Conservation (phyloP, 371 early-diverging fungal genomes). For the Parasitella parasitica region DNA sequence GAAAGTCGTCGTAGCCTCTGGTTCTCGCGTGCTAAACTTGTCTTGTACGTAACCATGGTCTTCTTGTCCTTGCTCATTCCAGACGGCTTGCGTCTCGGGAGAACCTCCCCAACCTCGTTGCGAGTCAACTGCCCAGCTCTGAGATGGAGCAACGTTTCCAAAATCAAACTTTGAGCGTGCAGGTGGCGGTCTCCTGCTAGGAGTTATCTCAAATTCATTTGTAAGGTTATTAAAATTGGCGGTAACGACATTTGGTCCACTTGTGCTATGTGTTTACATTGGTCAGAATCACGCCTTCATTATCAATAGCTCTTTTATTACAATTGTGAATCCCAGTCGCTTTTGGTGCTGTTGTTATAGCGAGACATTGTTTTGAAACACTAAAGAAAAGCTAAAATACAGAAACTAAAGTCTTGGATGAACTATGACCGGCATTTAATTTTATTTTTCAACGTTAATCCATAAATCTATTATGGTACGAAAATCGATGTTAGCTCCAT, state of each 20-base stretch:
- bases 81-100: background rate
- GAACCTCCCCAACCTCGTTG: conserved; percentile 10
- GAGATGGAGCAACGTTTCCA: background rate
- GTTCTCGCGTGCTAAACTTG: conserved; percentile 4
- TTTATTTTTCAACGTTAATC: no score
- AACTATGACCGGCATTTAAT: no score
- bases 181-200: background rate
- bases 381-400: background rate
- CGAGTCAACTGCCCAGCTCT: conserved; percentile 1
- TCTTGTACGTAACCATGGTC: background rate
- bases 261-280: background rate
- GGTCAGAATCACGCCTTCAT: background rate
- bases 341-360: conserved; percentile 1
- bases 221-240: conserved; percentile 18
- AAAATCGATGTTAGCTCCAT: background rate
- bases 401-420: background rate
- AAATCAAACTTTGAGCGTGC: conserved; percentile 20
- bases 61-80: background rate
- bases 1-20: conserved; percentile 11
- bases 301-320: background rate
- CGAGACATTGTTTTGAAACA: background rate
- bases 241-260: conserved; percentile 11
- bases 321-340: conserved; percentile 12
- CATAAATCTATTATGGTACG: background rate
- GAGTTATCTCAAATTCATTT: conserved; percentile 19